A percentile compares a stretch with the other conserved stretches of the same genome.
These are phyloP conservation scores for Ceratobasidium sp. DNA, from an alignment of 1,284 basidiomycete genomes.

Conservation along the genomic window DNA sequence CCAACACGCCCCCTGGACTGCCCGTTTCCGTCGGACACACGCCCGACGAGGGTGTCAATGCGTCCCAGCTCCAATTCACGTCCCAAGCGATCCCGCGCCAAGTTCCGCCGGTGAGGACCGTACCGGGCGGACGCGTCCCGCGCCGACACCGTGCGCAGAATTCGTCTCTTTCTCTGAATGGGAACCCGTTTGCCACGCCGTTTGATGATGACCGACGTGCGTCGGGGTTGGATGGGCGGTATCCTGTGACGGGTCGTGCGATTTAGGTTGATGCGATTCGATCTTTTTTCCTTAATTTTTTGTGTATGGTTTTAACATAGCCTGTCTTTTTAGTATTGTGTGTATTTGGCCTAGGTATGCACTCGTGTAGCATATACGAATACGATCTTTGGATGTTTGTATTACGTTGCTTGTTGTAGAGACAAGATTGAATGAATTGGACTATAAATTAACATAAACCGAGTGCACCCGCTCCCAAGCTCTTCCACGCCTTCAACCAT, in stretches of 20 bases:
- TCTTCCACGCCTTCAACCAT: too few relatives aligned
- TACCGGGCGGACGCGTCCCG: constrained; percentile 15
- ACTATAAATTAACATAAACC: too few relatives aligned
- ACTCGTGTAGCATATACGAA: constrained; percentile 22
- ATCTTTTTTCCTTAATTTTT: not conserved
- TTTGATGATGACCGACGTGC: constrained; percentile 71
- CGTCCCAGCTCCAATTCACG: too few relatives aligned
- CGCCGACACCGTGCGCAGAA: constrained; percentile 59
- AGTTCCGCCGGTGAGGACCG: constrained; percentile 49
- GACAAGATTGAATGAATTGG: not conserved
- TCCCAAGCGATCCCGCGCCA: constrained; percentile 52
- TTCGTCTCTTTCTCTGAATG: constrained; percentile 54
- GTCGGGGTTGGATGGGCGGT: not conserved
- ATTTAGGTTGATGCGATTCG: constrained; percentile 9
- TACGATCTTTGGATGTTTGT: constrained; percentile 20
- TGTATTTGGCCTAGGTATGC: constrained; percentile 1
- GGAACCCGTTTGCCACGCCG: constrained; percentile 75
- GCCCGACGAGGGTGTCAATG: too few relatives aligned
- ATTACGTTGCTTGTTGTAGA: not conserved
- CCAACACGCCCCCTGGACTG: constrained; percentile 51
- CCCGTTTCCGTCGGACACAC: constrained; percentile 18
- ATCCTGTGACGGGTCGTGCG: constrained; percentile 12
- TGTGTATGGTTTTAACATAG: not conserved
- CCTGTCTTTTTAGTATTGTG: too few relatives aligned
- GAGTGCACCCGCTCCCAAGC: too few relatives aligned